Evolutionary conservation across 75 land plant species (phyloP).

Genomic region (Pinus taeda): DNA sequence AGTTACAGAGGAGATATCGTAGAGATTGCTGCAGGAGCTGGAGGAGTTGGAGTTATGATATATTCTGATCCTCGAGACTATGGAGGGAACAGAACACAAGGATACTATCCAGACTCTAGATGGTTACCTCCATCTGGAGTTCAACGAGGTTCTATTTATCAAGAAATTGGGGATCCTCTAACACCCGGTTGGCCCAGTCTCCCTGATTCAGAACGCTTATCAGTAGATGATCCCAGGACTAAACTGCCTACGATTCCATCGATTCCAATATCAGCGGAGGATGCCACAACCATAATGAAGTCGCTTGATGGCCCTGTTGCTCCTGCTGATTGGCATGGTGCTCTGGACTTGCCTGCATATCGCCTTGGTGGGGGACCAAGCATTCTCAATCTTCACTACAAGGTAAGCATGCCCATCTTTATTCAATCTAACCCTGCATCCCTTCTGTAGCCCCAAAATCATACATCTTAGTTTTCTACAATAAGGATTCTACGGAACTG

Average conservation of each 20-base stretch:
- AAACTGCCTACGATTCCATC: slow-evolving; percentile 65
- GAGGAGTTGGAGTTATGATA: slow-evolving; percentile 61
- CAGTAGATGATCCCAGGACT: slow-evolving; percentile 38
- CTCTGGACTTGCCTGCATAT: slow-evolving; percentile 37
- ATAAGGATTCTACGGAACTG: not conserved
- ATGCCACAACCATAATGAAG: slow-evolving; percentile 54
- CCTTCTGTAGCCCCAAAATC: not conserved
- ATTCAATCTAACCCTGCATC: too few relatives aligned
- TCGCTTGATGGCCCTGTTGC: slow-evolving; percentile 56
- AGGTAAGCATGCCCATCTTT: slow-evolving; percentile 26
- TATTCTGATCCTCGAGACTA: slow-evolving; percentile 71
- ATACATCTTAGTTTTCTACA: too few relatives aligned
- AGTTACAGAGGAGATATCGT: slow-evolving; percentile 61
- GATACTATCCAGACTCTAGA: slow-evolving; percentile 46
- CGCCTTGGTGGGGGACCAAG: slow-evolving; percentile 72
- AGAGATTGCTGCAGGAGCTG: slow-evolving; percentile 47
- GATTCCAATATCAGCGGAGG: slow-evolving; percentile 72
- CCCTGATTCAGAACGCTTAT: slow-evolving; percentile 31
- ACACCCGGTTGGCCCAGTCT: slow-evolving; percentile 86
- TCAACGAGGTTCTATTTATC: slow-evolving; percentile 63
- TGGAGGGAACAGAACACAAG: slow-evolving; percentile 37
- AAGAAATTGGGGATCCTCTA: slow-evolving; percentile 67
- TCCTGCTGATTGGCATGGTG: slow-evolving; percentile 65
- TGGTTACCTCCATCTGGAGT: slow-evolving; percentile 85
- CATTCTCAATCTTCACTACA: slow-evolving; percentile 48